These are phyloP conservation scores for Tulasnella calospora DNA, from an alignment of 768 basidiomycete species.

Conservation along the genomic window DNA sequence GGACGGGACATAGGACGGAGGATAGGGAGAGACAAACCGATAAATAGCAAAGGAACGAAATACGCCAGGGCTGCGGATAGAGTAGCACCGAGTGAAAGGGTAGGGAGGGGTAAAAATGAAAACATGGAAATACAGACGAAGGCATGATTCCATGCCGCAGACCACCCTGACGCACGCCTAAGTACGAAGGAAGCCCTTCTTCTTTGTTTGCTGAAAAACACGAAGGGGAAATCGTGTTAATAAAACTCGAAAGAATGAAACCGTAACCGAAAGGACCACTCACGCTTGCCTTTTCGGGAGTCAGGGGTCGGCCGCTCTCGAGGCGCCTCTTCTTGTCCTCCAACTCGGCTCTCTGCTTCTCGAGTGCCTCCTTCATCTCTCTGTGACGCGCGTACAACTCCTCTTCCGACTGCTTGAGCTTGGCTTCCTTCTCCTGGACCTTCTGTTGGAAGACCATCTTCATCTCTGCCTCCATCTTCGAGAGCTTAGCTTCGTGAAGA, in stretches of 20 bases:
- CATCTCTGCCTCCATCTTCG: slow-evolving; percentile 99
- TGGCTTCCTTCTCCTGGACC: slow-evolving; percentile 98
- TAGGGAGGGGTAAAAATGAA: neutral
- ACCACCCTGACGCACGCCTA: slow-evolving; percentile 36
- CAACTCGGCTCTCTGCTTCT: slow-evolving; percentile 90
- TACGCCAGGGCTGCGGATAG: neutral
- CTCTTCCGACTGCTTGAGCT: slow-evolving; percentile 98
- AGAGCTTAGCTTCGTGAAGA: slow-evolving; percentile 92
- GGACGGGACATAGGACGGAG: neutral
- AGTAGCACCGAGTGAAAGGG: slow-evolving; percentile 13
- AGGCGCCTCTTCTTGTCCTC: slow-evolving; percentile 98
- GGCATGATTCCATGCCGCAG: neutral
- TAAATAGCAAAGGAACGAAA: slow-evolving; percentile 22
- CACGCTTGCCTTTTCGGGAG: slow-evolving; percentile 85
- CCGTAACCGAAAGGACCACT: slow-evolving; percentile 35
- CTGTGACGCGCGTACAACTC: slow-evolving; percentile 97
- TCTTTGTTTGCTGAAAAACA: slow-evolving; percentile 50
- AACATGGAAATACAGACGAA: slow-evolving; percentile 22
- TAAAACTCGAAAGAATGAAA: neutral
- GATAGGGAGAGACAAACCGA: slow-evolving; percentile 16
- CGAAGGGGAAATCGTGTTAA: neutral
- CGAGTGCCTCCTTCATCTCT: slow-evolving; percentile 99
- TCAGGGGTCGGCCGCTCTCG: slow-evolving; percentile 90
- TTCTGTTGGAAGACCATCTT: slow-evolving; percentile 99
- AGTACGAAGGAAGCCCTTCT: slow-evolving; percentile 72